Conservation (phyloP, 1,284 basidiomycete genomes). For the Sanghuangporus sanghuang region DNA sequence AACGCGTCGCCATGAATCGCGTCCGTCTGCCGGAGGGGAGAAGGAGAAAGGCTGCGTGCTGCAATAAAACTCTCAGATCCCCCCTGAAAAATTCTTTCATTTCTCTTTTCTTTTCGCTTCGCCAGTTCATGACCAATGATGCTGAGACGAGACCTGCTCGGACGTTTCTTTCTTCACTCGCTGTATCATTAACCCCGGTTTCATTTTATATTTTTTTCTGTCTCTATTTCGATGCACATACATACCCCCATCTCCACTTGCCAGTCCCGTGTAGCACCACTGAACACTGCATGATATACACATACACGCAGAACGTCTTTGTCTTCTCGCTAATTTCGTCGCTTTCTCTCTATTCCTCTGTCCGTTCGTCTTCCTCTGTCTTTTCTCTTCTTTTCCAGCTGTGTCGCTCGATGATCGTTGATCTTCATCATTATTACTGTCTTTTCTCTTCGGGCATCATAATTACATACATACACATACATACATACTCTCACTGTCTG, state of each 20-base stretch:
- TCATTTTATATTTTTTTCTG: not conserved
- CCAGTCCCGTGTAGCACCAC: not conserved
- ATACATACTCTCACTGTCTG: not conserved
- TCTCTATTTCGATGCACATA: not conserved
- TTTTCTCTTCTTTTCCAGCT: not conserved
- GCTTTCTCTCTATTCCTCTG: not conserved
- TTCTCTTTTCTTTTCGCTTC: not conserved
- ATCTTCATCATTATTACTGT: not conserved
- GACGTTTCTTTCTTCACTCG: not conserved
- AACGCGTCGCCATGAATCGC: not conserved
- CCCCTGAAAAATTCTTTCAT: not conserved
- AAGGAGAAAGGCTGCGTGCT: conserved; percentile 14
- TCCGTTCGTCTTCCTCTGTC: not conserved
- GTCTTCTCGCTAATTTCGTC: too few species aligned
- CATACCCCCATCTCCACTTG: not conserved
- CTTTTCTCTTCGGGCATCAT: not conserved
- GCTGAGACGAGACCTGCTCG: not conserved
- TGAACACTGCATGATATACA: not conserved
- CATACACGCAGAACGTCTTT: not conserved
- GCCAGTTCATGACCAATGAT: not conserved
- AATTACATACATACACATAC: not conserved
- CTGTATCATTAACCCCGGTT: not conserved
- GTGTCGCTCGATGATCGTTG: not conserved
- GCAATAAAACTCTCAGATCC: conserved; percentile 4
- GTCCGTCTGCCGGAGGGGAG: not conserved